Evolutionary conservation across 805 yeast species (phyloP), one percentile per base, ranked within the genome.

Genomic region (Metschnikowia baotianmanensis): DNA sequence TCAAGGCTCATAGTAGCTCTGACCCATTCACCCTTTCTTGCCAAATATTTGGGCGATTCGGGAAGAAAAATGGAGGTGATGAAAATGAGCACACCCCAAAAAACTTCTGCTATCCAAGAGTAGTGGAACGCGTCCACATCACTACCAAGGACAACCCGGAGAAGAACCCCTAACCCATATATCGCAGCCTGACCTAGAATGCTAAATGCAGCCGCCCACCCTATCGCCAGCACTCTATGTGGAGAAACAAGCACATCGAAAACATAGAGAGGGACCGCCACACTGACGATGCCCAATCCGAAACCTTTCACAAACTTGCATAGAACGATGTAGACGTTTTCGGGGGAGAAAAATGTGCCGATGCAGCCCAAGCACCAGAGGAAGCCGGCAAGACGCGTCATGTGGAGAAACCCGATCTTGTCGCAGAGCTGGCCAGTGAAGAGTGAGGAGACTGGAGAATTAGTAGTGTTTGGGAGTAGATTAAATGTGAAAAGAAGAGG

Each of bases 261-360:
- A 1, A 60, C 45, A 44, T 68, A 67, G 5, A 64, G 55, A 2
- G 69, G 69, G 2, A 59, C 48, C 6, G 61, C 43, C 17, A 61
- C 51, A n/a, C 61, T 53, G 10, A 59, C 51, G 18, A 62, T 38
- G 4, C 73, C 73, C 30, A 63, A 48, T 6, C 63, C 46, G 2
- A 56, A 12, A 0, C 73, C 73, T 38, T 58, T 63, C 7, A 57
- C 35, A 11, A 62, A 40, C 28, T 63, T 55, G 20, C 63, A 67
- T 4, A 60, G 17, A 2, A 63, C 57, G 5, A 65, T 42, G 26
- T 59, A 41, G 29, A 51, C 51, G 4, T 54, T 46, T 33, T 51
- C 52, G n/a, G 49, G 45, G 57, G 64, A 61, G 15, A 58, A 45
- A 24, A 51, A 53, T 10, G 49, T 49, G n/a, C 58, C 43, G 11